Base-by-base conservation (phyloP, 768 basidiomycete genomes). In the Lanmaoa rubissima region DNA sequence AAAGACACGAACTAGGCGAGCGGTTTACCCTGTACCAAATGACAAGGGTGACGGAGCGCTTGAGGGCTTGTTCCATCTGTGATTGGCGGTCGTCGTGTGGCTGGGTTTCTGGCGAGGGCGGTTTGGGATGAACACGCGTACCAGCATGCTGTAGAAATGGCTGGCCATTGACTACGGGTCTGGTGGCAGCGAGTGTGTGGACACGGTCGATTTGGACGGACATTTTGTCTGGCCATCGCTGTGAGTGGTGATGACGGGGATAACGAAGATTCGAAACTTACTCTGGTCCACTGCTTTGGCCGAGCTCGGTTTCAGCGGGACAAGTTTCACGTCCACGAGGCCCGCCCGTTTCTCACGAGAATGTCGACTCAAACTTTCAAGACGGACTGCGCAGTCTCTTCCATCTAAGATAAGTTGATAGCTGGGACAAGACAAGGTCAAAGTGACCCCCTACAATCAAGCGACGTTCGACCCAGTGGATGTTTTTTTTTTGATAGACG, bases 11-110 rank as follows among this genome's bases (percentile, higher is more conserved):
- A 26, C 51, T 31, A 38, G 35, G 34, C 13, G 46, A n/a, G 10
- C 1, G 2, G 57, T 69, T 61, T 58, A 84, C 83, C 74, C 85
- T 82, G 73, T 86, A 86, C 86, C 86, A 88, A 57, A 87, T 80
- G 51, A 88, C 78, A 56, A 88, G 77, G 2, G 84, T 87, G 10
- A 86, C 78, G 6, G 85, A 82, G 35, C 83, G 79, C 55, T 73
- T 78, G 48, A 76, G 68, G 11, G 77, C 69, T 24, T 75, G 74
- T 52, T 73, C 71, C 55, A 73, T 60, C 61, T 76, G 70, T 13
- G 58, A 63, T 13, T 69, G 71, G 16, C 60, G 64, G 55, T 73
- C 67, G 36, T 71, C 58, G 55, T 54, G 44, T 19, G 47, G 24
- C 24, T 51, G 62, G 19, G 39, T 34, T 24, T 57, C 58, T 12